phyloP scores from a whole-genome alignment of 345 rosid genomes.

The Aquilaria yunnanensis region DNA sequence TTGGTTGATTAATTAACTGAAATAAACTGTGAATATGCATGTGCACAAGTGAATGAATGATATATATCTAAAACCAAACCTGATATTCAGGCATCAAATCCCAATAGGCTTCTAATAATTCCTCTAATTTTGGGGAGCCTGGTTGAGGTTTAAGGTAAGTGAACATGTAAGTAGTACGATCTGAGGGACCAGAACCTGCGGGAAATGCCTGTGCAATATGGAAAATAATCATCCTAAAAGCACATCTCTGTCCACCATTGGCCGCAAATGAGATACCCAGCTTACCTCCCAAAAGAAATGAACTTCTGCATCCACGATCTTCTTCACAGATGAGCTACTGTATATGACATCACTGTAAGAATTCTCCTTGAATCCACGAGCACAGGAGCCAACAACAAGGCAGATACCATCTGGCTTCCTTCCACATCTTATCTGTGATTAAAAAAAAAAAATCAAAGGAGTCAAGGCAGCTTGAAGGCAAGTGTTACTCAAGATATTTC shows the following conservation, averaged over 20 bases:
- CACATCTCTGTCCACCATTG: not conserved
- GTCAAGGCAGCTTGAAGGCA: not conserved
- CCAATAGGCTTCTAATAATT: conserved; percentile 85
- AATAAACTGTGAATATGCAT: not conserved
- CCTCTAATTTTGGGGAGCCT: conserved; percentile 70
- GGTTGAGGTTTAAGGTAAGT: conserved; percentile 84
- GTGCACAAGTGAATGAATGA: not conserved
- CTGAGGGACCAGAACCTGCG: conserved; percentile 82
- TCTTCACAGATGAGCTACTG: conserved; percentile 66
- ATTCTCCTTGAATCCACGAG: conserved; percentile 73
- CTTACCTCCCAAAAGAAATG: conserved; percentile 96
- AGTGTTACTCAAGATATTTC: too few species aligned
- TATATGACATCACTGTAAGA: conserved; percentile 79
- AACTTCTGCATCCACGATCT: conserved; percentile 58
- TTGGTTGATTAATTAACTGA: too few species aligned
- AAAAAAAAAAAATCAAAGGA: conserved; percentile 10
- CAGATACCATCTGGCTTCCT: conserved; percentile 92
- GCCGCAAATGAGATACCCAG: conserved; percentile 4
- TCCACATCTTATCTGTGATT: conserved; percentile 65
- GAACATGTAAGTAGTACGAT: conserved; percentile 98
- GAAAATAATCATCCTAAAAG: conserved; percentile 10
- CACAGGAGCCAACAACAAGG: conserved; percentile 96
- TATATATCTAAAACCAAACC: conserved; percentile 32
- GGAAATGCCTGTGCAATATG: conserved; percentile 75
- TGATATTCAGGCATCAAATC: conserved; percentile 86